These are phyloP conservation scores for Blastobotrys arbuscula DNA, from an alignment of 1,139 yeast genomes.

Conservation along the genomic window DNA sequence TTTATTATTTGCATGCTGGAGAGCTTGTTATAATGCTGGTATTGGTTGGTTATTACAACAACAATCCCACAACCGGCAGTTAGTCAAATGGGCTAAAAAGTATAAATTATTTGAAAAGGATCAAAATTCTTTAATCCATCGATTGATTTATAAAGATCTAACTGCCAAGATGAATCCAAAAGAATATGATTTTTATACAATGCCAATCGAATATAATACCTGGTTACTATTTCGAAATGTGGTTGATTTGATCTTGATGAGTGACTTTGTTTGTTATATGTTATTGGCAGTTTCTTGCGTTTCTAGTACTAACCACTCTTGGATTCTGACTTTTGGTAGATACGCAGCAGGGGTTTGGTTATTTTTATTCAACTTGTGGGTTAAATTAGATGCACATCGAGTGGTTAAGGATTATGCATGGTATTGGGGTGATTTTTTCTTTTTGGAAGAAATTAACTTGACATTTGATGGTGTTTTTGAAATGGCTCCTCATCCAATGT, in stretches of 20 bases:
- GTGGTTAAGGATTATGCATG: slow-evolving; percentile 89
- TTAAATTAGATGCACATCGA: slow-evolving; percentile 81
- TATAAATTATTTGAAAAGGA: slow-evolving; percentile 43
- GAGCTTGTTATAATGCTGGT: slow-evolving; percentile 72
- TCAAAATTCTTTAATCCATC: slow-evolving; percentile 37
- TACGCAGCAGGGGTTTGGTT: slow-evolving; percentile 43
- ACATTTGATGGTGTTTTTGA: slow-evolving; percentile 90
- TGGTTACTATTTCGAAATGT: slow-evolving; percentile 78
- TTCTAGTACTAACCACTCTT: slow-evolving; percentile 39
- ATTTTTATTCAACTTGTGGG: slow-evolving; percentile 76
- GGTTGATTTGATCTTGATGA: slow-evolving; percentile 81
- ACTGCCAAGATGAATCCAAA: slow-evolving; percentile 49
- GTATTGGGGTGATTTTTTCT: slow-evolving; percentile 96
- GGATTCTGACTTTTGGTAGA: slow-evolving; percentile 34
- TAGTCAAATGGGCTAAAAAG: slow-evolving; percentile 52
- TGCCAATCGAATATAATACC: slow-evolving; percentile 74
- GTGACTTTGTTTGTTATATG: slow-evolving; percentile 74
- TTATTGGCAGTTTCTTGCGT: slow-evolving; percentile 61
- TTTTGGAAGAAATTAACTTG: slow-evolving; percentile 71
- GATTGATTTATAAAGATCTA: slow-evolving; percentile 45
- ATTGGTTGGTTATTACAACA: slow-evolving; percentile 65
- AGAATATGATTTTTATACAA: slow-evolving; percentile 43
- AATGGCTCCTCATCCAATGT: slow-evolving; percentile 93
- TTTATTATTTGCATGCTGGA: slow-evolving; percentile 65
- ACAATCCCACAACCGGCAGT: slow-evolving; percentile 55